Conservation (phyloP, 1,284 basidiomycete genomes). For the Tylopilus sp. region DNA sequence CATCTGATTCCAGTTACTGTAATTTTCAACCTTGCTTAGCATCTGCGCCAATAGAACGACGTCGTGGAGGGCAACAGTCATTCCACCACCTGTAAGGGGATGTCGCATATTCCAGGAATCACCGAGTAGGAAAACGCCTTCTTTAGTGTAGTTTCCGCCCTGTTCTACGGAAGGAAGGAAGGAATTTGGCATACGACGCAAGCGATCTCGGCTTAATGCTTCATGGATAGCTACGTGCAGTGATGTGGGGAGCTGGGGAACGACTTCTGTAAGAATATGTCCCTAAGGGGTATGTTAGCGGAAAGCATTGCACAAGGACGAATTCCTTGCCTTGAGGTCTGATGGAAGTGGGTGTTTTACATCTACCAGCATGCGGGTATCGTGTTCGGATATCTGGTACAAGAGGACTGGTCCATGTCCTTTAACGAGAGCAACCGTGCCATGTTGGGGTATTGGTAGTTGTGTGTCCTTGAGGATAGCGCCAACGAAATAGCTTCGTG, state of each 20-base stretch:
- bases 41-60: conserved; percentile 72
- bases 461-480: conserved; percentile 62
- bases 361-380: conserved; percentile 93
- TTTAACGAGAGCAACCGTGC: conserved; percentile 71
- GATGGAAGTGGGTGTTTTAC: conserved; percentile 84
- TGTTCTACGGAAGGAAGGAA: conserved; percentile 89
- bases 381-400: conserved; percentile 76
- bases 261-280: conserved; percentile 69
- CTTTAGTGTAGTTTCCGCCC: conserved; percentile 54
- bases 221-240: conserved; percentile 62
- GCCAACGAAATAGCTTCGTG: conserved; percentile 70
- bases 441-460: conserved; percentile 72
- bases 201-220: conserved; percentile 68
- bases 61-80: conserved; percentile 91
- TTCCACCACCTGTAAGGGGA: conserved; percentile 94
- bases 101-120: conserved; percentile 99
- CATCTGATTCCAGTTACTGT: conserved; percentile 65
- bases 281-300: conserved; percentile 40
- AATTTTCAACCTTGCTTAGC: conserved; percentile 50
- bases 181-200: conserved; percentile 94
- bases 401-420: conserved; percentile 69
- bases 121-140: conserved; percentile 86
- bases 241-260: conserved; percentile 75
- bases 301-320: neutral
- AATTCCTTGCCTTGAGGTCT: conserved; percentile 66